Evolutionary conservation across 371 early-diverging fungal genomes (phyloP), one percentile per base, ranked within the genome.

Genomic region (Actinomortierella ambigua): DNA sequence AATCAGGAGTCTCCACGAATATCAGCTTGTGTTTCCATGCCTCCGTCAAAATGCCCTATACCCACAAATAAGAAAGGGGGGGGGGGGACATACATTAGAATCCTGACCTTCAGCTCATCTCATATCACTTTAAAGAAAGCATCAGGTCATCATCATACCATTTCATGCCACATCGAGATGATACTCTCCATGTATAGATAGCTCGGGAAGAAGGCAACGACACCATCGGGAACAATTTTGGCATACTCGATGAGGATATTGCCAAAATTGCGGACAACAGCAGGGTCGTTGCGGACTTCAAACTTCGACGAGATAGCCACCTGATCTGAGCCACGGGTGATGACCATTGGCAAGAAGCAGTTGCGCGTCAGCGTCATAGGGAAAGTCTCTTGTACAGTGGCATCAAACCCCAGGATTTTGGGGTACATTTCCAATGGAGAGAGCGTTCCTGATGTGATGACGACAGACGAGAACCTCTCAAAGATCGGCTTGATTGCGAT

Each of bases 131-230:
- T n/a, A n/a, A n/a, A n/a, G n/a, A n/a, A n/a, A n/a, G n/a, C n/a
- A n/a, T n/a, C n/a, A n/a, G n/a, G n/a, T n/a, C n/a, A n/a, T n/a
- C n/a, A n/a, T n/a, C n/a, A n/a, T 79, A 84, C 84, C 87, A 98
- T 92, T 55, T 98, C 98, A 65, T 96, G 93, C 99, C 99, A 99
- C 79, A 95, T 93, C 15, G 98, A 88, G 0, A 99, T 97, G 67
- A 99, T 99, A 7, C 94, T 93, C 77, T 99, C 99, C 98, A 99
- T 95, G 77, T 99, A 99, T 20, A 97, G 79, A 82, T 99, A 99
- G 51, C 95, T 95, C 0, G 99, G 99, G 79, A 99, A 99, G 82
- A 99, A 99, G 53, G 95, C 94, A 0, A 99, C 99, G 11, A 99
- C 82, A 17, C 99, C 99, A 75, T 99, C 99, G 0, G 99, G 99